Evolutionary conservation across 805 yeast species (phyloP).

Genomic region (Metschnikowia proteae): DNA sequence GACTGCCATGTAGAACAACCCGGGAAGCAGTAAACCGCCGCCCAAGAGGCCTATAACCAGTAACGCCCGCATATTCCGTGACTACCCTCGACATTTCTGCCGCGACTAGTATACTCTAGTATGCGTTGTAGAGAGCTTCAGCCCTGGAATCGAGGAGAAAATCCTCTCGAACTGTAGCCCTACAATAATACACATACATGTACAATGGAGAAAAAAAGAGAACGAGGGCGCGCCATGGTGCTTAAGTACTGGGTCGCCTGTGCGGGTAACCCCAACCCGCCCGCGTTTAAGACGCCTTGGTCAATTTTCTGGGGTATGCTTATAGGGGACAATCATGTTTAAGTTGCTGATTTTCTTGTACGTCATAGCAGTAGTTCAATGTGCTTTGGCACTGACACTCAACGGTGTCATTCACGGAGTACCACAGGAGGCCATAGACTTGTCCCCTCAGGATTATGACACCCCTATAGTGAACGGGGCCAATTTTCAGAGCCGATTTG

Average conservation of each 20-base stretch:
- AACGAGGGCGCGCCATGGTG: not conserved
- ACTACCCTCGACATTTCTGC: conserved; percentile 29
- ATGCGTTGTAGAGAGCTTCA: conserved; percentile 50
- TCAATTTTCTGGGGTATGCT: not conserved
- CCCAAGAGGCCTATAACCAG: conserved; percentile 15
- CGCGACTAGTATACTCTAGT: conserved; percentile 41
- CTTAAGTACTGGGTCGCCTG: conserved; percentile 11
- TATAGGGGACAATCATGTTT: not conserved
- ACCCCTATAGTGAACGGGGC: conserved; percentile 30
- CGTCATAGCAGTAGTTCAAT: not conserved
- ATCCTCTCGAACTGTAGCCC: conserved; percentile 35
- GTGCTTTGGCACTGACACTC: not conserved
- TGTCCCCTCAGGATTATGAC: conserved; percentile 4
- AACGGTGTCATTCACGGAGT: conserved; percentile 12
- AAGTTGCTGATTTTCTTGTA: not conserved
- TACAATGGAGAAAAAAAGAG: conserved; percentile 35
- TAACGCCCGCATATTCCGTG: conserved; percentile 41
- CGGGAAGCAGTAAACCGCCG: conserved; percentile 5
- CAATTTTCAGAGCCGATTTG: conserved; percentile 32
- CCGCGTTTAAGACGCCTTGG: not conserved
- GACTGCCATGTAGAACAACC: conserved; percentile 21
- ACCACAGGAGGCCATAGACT: conserved; percentile 23
- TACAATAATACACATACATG: conserved; percentile 49
- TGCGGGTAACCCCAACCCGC: conserved; percentile 26
- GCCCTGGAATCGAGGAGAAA: conserved; percentile 26